These are phyloP conservation scores for Aspergillus cristatus DNA, from an alignment of 495 filamentous ascomycete genomes.

Conservation along the genomic window DNA sequence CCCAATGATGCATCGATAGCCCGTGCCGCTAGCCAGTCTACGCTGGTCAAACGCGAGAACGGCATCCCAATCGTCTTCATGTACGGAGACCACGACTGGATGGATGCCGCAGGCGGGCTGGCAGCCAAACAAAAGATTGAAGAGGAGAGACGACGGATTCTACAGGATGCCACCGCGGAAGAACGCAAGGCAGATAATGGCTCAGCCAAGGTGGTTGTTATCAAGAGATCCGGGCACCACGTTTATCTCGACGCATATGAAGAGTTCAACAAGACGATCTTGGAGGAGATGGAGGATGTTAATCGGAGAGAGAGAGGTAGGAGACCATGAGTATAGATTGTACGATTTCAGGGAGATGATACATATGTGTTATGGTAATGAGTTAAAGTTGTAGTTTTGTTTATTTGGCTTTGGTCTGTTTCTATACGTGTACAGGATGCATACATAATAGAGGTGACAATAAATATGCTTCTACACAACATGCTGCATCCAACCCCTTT, in stretches of 20 bases:
- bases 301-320: conserved; percentile 27
- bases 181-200: conserved; percentile 67
- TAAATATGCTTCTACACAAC: too few relatives aligned
- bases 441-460: too few relatives aligned
- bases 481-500: too few relatives aligned
- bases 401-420: too few relatives aligned
- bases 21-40: conserved; percentile 3
- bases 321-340: conserved; percentile 5
- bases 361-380: conserved; percentile 7
- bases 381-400: too few relatives aligned
- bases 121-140: conserved; percentile 74
- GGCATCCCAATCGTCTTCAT: conserved; percentile 82
- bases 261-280: conserved; percentile 75
- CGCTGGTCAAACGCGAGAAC: conserved; percentile 42
- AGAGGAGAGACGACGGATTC: conserved; percentile 48
- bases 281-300: conserved; percentile 72
- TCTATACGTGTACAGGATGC: too few relatives aligned
- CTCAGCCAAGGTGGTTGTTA: conserved; percentile 73
- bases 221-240: conserved; percentile 82
- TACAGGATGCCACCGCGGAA: conserved; percentile 52
- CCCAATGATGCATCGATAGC: conserved; percentile 8
- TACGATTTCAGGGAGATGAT: conserved; percentile 1
- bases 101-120: conserved; percentile 83
- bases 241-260: conserved; percentile 84
- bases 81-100: conserved; percentile 98